Evolutionary conservation across 495 filamentous ascomycete species (phyloP), one percentile per base, ranked within the genome.

Genomic region (Sphaerosporella brunnea): DNA sequence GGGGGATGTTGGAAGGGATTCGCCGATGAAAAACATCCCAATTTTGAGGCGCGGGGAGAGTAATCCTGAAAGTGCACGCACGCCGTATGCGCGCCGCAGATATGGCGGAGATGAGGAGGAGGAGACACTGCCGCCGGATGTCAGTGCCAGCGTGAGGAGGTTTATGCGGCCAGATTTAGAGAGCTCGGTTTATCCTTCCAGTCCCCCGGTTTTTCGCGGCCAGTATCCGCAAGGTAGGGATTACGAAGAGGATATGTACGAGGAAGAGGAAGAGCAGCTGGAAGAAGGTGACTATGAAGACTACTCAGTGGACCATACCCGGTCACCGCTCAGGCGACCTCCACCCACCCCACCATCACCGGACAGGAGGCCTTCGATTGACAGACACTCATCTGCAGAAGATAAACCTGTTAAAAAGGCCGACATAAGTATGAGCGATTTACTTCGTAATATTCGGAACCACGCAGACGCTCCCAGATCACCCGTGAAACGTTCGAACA

Each of bases 381-480:
- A 32, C 5, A 32, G 28, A 5, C 5, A 13, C 28, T 32, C 28
- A n/a, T n/a, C 28, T 32, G 13, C 10, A 40, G 20, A 40, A 16
- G 18, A 15, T 2, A 20, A 40, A 40, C n/a, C n/a, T 16, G 10
- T 19, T 2, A 26, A 43, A 10, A 24, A 18, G 10, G 13, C 13
- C 8, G 40, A 43, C 11, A 13, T 23, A 7, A 23, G 16, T 46
- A 28, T 8, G 9, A 21, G n/a, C 24, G 25, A 11, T 36, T 23
- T 46, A 15, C 25, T 46, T 13, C 34, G 56, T 20, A 59, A 59
- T 32, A 59, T 59, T 42, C 54, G 55, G 11, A 50, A 55, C 21
- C 56, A 59, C 24, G 51, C 51, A 36, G 54, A 58, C 35, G 56
- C 56, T 13, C 56, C 56, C 11, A 59, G 52, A 25, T 59, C 55